These are phyloP conservation scores for Kodamaea fungicola DNA, from an alignment of 1,139 yeast species.

Conservation along the genomic window DNA sequence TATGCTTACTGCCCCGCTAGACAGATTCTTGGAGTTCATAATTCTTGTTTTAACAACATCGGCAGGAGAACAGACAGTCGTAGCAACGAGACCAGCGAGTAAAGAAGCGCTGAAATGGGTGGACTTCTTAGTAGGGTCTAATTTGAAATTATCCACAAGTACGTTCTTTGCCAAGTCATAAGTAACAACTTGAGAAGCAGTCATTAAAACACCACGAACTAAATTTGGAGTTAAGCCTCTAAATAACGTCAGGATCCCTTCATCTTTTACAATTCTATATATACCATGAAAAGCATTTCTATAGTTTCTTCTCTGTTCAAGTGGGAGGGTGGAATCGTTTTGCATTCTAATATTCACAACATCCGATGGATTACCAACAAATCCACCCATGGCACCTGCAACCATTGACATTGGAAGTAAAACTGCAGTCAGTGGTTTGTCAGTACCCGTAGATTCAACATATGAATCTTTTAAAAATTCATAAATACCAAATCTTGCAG, in stretches of 20 bases:
- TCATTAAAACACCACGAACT: conserved; percentile 81
- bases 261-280: conserved; percentile 54
- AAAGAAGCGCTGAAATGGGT: conserved; percentile 79
- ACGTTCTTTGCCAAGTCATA: conserved; percentile 72
- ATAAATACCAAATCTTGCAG: conserved; percentile 81
- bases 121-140: conserved; percentile 60
- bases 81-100: conserved; percentile 81
- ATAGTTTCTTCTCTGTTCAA: conserved; percentile 67
- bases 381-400: conserved; percentile 80
- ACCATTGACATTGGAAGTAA: conserved; percentile 78
- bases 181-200: conserved; percentile 87
- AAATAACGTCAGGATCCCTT: conserved; percentile 58
- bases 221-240: conserved; percentile 78
- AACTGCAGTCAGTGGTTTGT: conserved; percentile 38
- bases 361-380: conserved; percentile 86
- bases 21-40: conserved; percentile 63
- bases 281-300: conserved; percentile 78
- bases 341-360: conserved; percentile 90
- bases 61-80: conserved; percentile 89
- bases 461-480: conserved; percentile 65
- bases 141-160: conserved; percentile 46
- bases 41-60: conserved; percentile 87
- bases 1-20: conserved; percentile 48
- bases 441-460: conserved; percentile 28
- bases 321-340: conserved; percentile 72